Evolutionary conservation across 2,329 filamentous ascomycete genomes (phyloP).

Genomic region (Delphinella strobiligena): DNA sequence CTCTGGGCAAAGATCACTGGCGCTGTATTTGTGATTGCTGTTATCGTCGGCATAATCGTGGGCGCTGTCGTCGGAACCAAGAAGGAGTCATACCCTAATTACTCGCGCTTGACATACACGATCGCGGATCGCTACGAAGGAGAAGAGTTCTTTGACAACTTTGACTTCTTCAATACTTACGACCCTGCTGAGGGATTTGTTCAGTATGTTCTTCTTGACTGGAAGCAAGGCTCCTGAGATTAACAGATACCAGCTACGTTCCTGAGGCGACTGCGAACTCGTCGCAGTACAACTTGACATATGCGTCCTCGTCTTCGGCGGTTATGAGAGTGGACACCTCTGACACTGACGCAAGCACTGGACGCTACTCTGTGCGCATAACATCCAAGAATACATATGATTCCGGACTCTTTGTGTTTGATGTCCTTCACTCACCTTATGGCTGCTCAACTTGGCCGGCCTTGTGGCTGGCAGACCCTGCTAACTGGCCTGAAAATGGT

Average conservation of each 20-base stretch:
- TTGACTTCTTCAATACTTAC: constrained; percentile 34
- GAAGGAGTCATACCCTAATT: constrained; percentile 15
- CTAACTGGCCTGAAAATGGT: constrained; percentile 42
- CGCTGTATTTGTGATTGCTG: constrained; percentile 10
- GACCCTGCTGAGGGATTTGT: constrained; percentile 41
- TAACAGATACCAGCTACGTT: constrained; percentile 10
- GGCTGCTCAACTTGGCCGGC: constrained; percentile 55
- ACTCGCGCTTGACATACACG: constrained; percentile 16
- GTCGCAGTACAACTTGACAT: constrained; percentile 18
- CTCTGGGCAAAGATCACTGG: constrained; percentile 11
- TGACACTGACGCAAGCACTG: constrained; percentile 23
- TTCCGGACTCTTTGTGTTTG: constrained; percentile 55
- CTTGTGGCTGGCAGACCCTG: constrained; percentile 51
- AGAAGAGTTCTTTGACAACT: constrained; percentile 36
- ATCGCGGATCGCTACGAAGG: constrained; percentile 26
- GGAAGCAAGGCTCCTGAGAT: not conserved
- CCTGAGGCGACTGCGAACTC: constrained; percentile 13
- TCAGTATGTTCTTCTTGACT: constrained; percentile 25
- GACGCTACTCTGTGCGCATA: constrained; percentile 52
- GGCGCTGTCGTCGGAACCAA: constrained; percentile 16
- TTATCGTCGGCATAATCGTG: constrained; percentile 16
- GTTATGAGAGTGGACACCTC: constrained; percentile 18
- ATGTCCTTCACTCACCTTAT: constrained; percentile 50
- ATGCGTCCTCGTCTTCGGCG: constrained; percentile 16
- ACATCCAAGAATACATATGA: constrained; percentile 49